Percentiles rank a stretch among this genome's conserved stretches.
Conservation (phyloP, 2,329 filamentous ascomycete genomes). For the Hypomyces rosellus region DNA sequence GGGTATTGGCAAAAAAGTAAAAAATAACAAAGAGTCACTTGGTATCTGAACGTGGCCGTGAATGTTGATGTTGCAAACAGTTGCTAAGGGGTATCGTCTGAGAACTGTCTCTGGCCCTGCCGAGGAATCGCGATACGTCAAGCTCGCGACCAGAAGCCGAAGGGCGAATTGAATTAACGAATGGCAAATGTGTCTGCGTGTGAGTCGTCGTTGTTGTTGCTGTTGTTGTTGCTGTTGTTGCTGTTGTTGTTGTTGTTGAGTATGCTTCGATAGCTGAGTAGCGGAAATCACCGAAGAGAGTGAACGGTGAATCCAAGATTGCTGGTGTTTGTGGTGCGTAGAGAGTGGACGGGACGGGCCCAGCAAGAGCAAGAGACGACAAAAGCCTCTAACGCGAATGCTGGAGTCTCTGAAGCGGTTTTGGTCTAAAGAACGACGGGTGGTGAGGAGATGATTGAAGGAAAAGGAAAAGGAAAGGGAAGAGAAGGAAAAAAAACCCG, state of each 20-base stretch:
- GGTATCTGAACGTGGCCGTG: neutral
- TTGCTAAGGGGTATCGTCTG: neutral
- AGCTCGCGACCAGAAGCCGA: neutral
- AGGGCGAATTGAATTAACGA: neutral
- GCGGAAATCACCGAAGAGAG: neutral
- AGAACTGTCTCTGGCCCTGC: slow-evolving; percentile 10
- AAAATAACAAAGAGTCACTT: neutral
- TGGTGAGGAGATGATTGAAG: neutral
- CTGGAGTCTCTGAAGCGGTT: neutral
- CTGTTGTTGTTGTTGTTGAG: neutral
- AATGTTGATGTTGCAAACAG: neutral
- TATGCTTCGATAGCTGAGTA: neutral
- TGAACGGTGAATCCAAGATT: slow-evolving; percentile 4
- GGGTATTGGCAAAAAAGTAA: too few species aligned
- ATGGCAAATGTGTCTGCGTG: neutral
- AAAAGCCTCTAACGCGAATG: neutral
- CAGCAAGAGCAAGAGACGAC: neutral
- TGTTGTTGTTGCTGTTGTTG: neutral
- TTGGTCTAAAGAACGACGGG: neutral
- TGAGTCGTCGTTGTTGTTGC: neutral
- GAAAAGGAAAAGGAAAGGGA: neutral
- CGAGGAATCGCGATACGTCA: slow-evolving; percentile 1
- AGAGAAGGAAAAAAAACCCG: neutral
- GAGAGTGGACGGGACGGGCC: slow-evolving; percentile 10
- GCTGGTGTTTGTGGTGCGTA: neutral